Conservation (phyloP, 352 stramenopile genomes). For the Globisporangium spiculum region DNA sequence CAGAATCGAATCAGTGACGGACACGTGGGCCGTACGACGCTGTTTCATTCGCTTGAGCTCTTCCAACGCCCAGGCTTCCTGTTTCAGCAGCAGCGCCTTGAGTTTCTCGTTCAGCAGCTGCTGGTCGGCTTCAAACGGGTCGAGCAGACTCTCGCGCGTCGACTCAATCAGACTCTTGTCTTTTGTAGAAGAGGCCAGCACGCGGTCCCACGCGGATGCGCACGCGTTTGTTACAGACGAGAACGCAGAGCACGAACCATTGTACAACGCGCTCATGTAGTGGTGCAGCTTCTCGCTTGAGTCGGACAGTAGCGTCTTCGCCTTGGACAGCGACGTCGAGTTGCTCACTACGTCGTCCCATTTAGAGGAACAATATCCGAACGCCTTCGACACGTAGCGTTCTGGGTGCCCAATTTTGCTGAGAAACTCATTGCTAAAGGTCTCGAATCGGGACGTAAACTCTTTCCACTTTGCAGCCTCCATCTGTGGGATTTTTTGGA, state of each 20-base stretch:
- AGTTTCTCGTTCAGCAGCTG: slow-evolving; percentile 20
- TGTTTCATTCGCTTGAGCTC: slow-evolving; percentile 50
- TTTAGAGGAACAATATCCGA: background rate
- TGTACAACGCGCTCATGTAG: background rate
- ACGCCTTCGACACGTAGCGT: background rate
- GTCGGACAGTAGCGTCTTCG: background rate
- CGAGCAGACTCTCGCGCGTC: slow-evolving; percentile 12
- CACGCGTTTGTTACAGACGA: background rate
- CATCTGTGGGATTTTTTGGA: background rate
- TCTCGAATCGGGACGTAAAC: background rate
- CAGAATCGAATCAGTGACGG: slow-evolving; percentile 37
- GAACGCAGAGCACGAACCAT: background rate
- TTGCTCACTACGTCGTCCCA: background rate
- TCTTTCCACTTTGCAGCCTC: background rate
- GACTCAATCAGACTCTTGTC: slow-evolving; percentile 5
- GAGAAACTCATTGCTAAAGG: background rate
- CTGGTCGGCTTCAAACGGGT: slow-evolving; percentile 20
- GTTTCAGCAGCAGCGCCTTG: slow-evolving; percentile 27
- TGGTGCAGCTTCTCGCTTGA: slow-evolving; percentile 2
- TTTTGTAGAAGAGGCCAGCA: background rate
- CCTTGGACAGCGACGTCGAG: background rate
- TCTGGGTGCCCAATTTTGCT: background rate
- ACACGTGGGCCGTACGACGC: slow-evolving; percentile 32
- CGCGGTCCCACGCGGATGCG: background rate
- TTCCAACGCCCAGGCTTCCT: slow-evolving; percentile 39